Evolutionary conservation across 805 yeast species (phyloP).

Genomic region (Suhomyces canberraensis): DNA sequence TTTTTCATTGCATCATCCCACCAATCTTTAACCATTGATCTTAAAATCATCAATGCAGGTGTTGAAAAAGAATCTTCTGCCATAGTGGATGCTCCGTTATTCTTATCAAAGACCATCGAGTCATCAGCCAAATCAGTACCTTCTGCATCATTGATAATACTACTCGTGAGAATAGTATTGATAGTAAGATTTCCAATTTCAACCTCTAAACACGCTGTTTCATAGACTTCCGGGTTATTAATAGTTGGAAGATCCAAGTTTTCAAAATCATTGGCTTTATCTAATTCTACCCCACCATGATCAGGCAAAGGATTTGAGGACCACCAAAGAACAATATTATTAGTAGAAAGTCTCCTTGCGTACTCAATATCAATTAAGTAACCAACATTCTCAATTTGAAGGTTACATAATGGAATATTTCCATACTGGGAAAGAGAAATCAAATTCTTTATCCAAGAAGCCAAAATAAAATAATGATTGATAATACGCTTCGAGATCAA

Average conservation of each 20-base stretch:
- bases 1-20: conserved; percentile 84
- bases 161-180: conserved; percentile 82
- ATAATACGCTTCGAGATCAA: conserved; percentile 60
- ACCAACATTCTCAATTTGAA: conserved; percentile 72
- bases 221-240: conserved; percentile 76
- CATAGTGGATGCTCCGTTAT: conserved; percentile 48
- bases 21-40: conserved; percentile 80
- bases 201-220: conserved; percentile 73
- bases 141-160: conserved; percentile 82
- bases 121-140: conserved; percentile 72
- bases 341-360: conserved; percentile 68
- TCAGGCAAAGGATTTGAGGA: conserved; percentile 76
- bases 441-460: conserved; percentile 69
- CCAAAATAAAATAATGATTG: conserved; percentile 68
- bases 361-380: conserved; percentile 82
- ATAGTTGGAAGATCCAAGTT: conserved; percentile 64
- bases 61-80: conserved; percentile 82
- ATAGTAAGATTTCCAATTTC: conserved; percentile 76
- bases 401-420: conserved; percentile 82
- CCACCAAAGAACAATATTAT: conserved; percentile 90
- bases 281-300: conserved; percentile 77
- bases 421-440: conserved; percentile 66
- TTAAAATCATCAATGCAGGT: conserved; percentile 66
- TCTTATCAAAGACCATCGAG: conserved; percentile 28
- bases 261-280: conserved; percentile 53